Evolutionary conservation across 2,329 filamentous ascomycete species (phyloP).

Genomic region (Macrophomina tecta): DNA sequence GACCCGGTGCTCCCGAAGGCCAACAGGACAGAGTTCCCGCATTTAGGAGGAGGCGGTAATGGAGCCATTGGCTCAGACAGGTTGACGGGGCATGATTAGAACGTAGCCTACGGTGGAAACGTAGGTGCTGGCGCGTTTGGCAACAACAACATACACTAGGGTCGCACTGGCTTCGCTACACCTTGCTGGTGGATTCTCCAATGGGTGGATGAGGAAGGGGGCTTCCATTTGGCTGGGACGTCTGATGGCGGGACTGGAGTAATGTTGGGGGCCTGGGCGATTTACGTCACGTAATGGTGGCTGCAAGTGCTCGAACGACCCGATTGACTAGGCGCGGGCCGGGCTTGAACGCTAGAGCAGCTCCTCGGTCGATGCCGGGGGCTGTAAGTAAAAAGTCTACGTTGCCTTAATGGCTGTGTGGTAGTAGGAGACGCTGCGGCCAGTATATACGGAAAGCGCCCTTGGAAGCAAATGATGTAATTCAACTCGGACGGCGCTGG

Average conservation of each 20-base stretch:
- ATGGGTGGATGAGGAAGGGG: background rate
- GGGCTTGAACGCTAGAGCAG: background rate
- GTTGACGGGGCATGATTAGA: too few species aligned
- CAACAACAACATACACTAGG: too few species aligned
- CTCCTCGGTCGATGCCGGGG: background rate
- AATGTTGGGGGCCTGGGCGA: background rate
- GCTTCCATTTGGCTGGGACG: background rate
- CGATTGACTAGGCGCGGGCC: background rate
- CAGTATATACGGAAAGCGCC: background rate
- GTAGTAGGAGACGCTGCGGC: background rate
- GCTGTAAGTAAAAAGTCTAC: background rate
- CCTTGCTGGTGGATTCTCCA: background rate
- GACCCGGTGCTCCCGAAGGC: too few species aligned
- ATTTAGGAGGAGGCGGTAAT: too few species aligned
- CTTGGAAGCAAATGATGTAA: background rate
- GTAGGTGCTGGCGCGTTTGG: too few species aligned
- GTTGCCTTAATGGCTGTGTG: background rate
- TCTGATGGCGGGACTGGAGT: background rate
- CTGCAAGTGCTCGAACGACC: background rate
- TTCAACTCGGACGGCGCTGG: slow-evolving; percentile 2
- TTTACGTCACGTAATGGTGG: background rate
- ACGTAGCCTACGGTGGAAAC: too few species aligned
- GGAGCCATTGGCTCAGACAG: too few species aligned
- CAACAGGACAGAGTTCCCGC: too few species aligned
- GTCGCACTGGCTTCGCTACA: background rate